These are phyloP conservation scores for Magnolia officinalis DNA, from an alignment of 164 flowering plant genomes.

Conservation along the genomic window DNA sequence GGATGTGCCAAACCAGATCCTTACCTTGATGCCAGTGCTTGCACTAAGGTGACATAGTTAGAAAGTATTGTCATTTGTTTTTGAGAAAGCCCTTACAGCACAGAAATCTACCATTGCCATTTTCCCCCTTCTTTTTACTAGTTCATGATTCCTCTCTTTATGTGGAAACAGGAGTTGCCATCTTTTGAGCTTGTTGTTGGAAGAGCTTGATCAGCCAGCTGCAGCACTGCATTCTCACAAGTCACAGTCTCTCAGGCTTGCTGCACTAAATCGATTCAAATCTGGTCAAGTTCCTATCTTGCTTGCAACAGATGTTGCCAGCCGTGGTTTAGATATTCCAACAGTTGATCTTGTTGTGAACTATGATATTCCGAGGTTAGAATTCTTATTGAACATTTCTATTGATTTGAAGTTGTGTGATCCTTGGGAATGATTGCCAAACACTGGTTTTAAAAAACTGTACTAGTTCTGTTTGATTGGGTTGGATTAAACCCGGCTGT, in stretches of 20 bases:
- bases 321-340: conserved; percentile 96
- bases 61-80: too few relatives aligned
- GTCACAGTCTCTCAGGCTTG: conserved; percentile 76
- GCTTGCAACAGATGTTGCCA: conserved; percentile 93
- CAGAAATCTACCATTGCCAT: too few relatives aligned
- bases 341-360: conserved; percentile 94
- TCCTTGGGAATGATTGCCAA: not conserved
- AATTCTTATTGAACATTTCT: not conserved
- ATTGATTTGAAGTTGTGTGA: not conserved
- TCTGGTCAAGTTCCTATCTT: conserved; percentile 74
- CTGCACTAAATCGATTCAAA: conserved; percentile 76
- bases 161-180: conserved; percentile 65
- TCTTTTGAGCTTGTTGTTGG: conserved; percentile 64
- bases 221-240: conserved; percentile 74
- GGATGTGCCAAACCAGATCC: too few relatives aligned
- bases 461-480: not conserved
- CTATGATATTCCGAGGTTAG: conserved; percentile 88
- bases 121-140: not conserved
- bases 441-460: not conserved
- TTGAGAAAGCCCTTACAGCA: too few relatives aligned
- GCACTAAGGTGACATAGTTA: too few relatives aligned
- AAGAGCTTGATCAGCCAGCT: conserved; percentile 66
- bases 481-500: too few relatives aligned
- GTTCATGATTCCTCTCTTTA: not conserved
- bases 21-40: too few relatives aligned